These are phyloP conservation scores for Heterobasidion occidentale DNA, from an alignment of 1,284 basidiomycete species.

Conservation along the genomic window DNA sequence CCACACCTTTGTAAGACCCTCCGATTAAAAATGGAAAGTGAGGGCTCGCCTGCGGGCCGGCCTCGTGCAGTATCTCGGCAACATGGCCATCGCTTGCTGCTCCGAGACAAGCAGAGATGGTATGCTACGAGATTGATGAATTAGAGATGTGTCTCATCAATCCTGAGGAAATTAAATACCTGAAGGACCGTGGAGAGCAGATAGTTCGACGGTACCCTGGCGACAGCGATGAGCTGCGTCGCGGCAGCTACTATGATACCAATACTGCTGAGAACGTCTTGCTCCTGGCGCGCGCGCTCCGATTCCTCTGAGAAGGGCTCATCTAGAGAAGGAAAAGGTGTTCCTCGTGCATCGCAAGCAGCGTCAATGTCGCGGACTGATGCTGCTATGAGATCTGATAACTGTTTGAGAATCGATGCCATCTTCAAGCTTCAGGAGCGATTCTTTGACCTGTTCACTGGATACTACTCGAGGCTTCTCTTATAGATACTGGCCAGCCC, in stretches of 20 bases:
- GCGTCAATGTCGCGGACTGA: too few relatives aligned
- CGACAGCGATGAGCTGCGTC: neutral
- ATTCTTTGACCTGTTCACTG: too few relatives aligned
- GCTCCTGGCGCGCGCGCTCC: constrained; percentile 9
- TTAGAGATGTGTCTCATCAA: neutral
- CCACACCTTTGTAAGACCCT: neutral
- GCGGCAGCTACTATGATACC: neutral
- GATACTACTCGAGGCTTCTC: too few relatives aligned
- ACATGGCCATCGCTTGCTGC: neutral
- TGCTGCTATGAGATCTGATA: too few relatives aligned
- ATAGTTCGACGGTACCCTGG: neutral
- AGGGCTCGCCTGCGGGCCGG: neutral
- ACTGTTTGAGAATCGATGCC: too few relatives aligned
- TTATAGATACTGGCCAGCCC: too few relatives aligned
- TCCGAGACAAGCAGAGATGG: neutral
- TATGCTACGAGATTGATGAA: neutral
- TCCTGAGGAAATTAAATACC: neutral
- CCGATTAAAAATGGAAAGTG: neutral
- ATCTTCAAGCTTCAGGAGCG: too few relatives aligned
- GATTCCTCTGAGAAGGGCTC: constrained; percentile 8
- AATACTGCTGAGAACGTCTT: constrained; percentile 2
- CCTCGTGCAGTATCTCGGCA: neutral
- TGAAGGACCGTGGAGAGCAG: neutral
- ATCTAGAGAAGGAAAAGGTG: constrained; percentile 8
- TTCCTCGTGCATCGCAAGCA: too few relatives aligned